phyloP scores from a whole-genome alignment of 2,329 filamentous ascomycete genomes.

The Claviceps cyperi region DNA sequence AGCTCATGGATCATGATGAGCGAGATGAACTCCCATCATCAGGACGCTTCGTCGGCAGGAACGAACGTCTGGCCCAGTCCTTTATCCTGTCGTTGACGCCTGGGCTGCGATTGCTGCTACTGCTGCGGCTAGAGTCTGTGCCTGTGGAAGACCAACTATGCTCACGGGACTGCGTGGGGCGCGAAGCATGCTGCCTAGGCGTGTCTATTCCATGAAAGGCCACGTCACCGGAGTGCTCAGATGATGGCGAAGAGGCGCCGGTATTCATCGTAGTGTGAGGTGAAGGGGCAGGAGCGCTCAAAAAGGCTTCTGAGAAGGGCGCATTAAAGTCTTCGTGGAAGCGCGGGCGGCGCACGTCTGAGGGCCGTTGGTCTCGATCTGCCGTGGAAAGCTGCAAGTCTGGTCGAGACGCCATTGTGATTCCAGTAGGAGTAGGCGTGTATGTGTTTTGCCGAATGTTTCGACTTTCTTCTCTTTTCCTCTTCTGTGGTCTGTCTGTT shows the following conservation, averaged over 20 bases:
- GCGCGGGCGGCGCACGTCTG: constrained; percentile 16
- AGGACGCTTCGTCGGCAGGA: constrained; percentile 10
- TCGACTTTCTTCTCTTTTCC: neutral
- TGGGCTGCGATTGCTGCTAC: neutral
- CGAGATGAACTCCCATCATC: constrained; percentile 5
- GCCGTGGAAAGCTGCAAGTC: constrained; percentile 6
- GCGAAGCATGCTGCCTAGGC: neutral
- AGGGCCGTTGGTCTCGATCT: neutral
- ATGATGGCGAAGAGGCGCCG: constrained; percentile 3
- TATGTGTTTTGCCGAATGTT: neutral
- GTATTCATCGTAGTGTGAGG: constrained; percentile 14
- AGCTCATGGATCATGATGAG: neutral
- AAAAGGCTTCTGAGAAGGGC: constrained; percentile 21
- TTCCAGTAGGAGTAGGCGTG: neutral
- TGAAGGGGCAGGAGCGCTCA: constrained; percentile 15
- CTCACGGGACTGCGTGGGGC: constrained; percentile 6
- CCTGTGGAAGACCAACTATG: constrained; percentile 15
- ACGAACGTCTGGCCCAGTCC: constrained; percentile 21
- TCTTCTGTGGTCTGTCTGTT: neutral
- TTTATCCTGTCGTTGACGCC: constrained; percentile 18
- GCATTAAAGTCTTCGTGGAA: constrained; percentile 25
- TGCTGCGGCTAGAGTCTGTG: constrained; percentile 12
- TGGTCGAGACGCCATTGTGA: constrained; percentile 16
- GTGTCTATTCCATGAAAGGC: neutral
- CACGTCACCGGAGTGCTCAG: neutral